Evolutionary conservation across 129 eudicot genomes (phyloP).

Genomic region (Saposhnikovia divaricata): DNA sequence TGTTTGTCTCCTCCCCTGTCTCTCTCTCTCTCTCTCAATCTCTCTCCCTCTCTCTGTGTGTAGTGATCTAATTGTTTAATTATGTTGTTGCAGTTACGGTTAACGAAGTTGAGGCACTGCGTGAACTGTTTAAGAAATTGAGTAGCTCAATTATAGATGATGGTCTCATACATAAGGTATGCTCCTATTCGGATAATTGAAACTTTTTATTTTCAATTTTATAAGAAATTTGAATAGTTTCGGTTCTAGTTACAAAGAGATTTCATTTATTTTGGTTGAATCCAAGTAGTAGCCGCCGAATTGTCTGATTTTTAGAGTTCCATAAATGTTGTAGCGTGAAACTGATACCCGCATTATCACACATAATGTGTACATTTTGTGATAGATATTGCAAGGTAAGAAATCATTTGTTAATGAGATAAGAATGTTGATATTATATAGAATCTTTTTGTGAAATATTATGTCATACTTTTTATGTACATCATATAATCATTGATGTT

Average conservation of each 20-base stretch:
- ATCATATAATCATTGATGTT: neutral
- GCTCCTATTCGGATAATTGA: neutral
- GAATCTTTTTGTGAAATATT: no score
- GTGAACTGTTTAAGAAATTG: conserved; percentile 38
- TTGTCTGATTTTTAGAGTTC: neutral
- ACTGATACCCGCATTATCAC: neutral
- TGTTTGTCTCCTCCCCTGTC: conserved; percentile 19
- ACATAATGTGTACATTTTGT: neutral
- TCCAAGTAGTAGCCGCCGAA: no score
- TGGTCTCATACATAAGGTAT: conserved; percentile 52
- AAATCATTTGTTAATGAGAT: neutral
- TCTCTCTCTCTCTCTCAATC: neutral
- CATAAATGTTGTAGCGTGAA: neutral
- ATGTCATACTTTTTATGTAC: no score
- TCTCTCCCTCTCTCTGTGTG: neutral
- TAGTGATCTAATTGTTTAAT: neutral
- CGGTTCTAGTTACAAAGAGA: neutral
- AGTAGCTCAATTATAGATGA: conserved; percentile 46
- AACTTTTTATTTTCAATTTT: neutral
- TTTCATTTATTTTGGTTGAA: no score
- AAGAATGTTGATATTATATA: neutral
- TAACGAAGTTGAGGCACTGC: conserved; percentile 50
- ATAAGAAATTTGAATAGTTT: neutral
- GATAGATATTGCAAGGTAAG: neutral
- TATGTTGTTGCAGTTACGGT: conserved; percentile 29